Evolutionary conservation across 306 rosid genomes (phyloP).

Genomic region (Rosa persica): DNA sequence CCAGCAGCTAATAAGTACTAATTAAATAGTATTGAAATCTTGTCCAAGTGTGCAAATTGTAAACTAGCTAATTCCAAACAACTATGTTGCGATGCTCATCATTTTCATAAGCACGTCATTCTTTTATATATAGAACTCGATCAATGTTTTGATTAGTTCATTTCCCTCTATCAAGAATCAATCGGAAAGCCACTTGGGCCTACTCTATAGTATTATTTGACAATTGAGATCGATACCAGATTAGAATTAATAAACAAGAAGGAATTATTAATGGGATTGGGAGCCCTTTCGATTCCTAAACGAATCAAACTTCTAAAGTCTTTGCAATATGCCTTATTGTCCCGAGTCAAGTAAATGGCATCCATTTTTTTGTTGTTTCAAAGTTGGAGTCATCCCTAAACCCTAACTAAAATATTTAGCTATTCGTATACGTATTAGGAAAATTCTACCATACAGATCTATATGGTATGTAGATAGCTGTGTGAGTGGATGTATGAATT

Average conservation of each 20-base stretch:
- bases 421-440: not conserved
- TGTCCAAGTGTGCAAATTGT: no score
- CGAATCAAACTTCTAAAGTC: not conserved
- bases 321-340: not conserved
- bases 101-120: no score
- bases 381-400: not conserved
- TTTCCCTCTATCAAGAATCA: not conserved
- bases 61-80: no score
- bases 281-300: not conserved
- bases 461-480: no score
- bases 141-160: not conserved
- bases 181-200: not conserved
- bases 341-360: not conserved
- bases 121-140: no score
- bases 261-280: no score
- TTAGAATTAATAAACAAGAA: not conserved
- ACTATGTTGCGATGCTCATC: no score
- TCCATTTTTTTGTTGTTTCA: not conserved
- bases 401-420: not conserved
- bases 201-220: not conserved
- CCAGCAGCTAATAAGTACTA: no score
- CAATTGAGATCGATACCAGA: not conserved
- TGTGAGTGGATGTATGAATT: no score
- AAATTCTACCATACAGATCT: no score
- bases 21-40: no score